Conservation (phyloP, 2,329 filamentous ascomycete genomes). For the Diaporthe batatas region DNA sequence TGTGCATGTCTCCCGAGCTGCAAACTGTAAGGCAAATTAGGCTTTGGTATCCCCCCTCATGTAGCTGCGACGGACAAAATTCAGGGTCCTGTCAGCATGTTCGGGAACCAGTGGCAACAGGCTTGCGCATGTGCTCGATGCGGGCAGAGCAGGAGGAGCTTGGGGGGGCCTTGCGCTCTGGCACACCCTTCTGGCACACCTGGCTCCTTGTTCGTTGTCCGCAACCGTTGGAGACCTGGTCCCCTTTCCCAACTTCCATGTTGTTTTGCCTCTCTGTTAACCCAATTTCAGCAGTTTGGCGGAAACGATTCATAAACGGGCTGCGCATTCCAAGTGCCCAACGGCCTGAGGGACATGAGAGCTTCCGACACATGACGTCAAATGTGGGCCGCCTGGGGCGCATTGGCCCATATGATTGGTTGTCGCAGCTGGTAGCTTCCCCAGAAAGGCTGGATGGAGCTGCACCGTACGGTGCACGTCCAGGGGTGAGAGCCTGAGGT, state of each 20-base stretch:
- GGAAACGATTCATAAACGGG: neutral
- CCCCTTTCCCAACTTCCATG: neutral
- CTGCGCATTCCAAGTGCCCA: conserved; percentile 1
- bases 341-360: conserved; percentile 2
- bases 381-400: neutral
- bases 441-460: conserved; percentile 21
- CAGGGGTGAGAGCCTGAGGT: conserved; percentile 14
- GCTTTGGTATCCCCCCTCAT: conserved; percentile 4
- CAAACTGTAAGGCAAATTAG: conserved; percentile 23
- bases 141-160: neutral
- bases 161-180: neutral
- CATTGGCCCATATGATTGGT: neutral
- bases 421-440: conserved; percentile 14
- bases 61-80: neutral
- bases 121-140: conserved; percentile 3
- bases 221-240: too few species aligned
- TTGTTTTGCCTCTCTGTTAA: neutral
- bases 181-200: neutral
- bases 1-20: neutral
- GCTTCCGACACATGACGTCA: conserved; percentile 28
- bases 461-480: neutral
- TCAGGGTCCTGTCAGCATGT: conserved; percentile 19
- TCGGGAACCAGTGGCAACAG: conserved; percentile 17
- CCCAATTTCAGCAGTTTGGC: neutral
- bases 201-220: neutral